These are phyloP conservation scores for Pontederia crassipes DNA, from an alignment of 176 grass and related monocot genomes.

Conservation along the genomic window DNA sequence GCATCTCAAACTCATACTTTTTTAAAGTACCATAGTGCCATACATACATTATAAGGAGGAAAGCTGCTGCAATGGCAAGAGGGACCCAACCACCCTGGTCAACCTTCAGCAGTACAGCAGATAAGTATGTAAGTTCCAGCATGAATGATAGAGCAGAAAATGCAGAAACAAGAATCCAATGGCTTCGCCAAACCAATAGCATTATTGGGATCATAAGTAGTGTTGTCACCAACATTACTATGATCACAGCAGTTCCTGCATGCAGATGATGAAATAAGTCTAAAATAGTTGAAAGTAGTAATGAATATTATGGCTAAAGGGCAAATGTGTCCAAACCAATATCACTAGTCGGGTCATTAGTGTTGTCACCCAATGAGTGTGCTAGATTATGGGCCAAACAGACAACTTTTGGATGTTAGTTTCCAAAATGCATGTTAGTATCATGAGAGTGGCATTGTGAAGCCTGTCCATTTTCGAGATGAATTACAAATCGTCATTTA, in stretches of 20 bases:
- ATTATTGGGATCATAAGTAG: constrained; percentile 90
- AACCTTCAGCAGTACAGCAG: constrained; percentile 70
- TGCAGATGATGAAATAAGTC: neutral
- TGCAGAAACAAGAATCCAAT: constrained; percentile 54
- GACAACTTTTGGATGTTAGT: too few relatives aligned
- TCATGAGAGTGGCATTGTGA: too few relatives aligned
- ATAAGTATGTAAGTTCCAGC: constrained; percentile 85
- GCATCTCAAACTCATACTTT: constrained; percentile 93
- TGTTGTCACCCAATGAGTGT: too few relatives aligned
- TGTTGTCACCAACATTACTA: constrained; percentile 89
- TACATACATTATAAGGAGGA: constrained; percentile 85
- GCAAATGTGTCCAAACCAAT: too few relatives aligned
- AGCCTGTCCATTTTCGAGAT: too few relatives aligned
- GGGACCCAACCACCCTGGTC: constrained; percentile 88
- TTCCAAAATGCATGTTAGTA: too few relatives aligned
- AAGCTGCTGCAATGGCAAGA: constrained; percentile 52
- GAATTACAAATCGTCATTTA: too few relatives aligned
- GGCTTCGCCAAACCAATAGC: constrained; percentile 84
- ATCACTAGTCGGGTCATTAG: too few relatives aligned
- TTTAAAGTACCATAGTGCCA: constrained; percentile 89
- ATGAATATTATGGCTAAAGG: too few relatives aligned
- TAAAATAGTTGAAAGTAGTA: too few relatives aligned
- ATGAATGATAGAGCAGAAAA: constrained; percentile 59
- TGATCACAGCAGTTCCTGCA: constrained; percentile 78
- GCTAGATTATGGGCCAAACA: too few relatives aligned